Percentiles rank a stretch among this genome's conserved stretches.
Conservation (phyloP, 306 rosid species). For the Acacia melanoxylon region DNA sequence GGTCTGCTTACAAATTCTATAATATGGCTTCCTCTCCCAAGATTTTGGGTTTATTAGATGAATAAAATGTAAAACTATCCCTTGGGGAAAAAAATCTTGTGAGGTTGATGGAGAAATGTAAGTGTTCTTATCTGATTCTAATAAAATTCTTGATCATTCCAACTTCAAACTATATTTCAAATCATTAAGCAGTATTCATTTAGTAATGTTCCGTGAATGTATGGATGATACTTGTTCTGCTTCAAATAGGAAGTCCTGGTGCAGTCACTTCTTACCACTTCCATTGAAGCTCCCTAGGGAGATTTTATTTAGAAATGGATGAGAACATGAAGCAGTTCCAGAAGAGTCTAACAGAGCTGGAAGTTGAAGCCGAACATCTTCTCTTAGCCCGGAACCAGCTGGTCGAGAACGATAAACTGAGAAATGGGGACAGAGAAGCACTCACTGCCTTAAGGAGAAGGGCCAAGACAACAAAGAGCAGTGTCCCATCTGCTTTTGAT, state of each 20-base stretch:
- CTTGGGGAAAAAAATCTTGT: no score
- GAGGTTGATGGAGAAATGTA: not conserved
- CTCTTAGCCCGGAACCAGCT: conserved; percentile 75
- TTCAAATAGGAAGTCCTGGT: not conserved
- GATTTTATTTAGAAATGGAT: conserved; percentile 46
- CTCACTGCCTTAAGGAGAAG: conserved; percentile 79
- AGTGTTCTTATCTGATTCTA: not conserved
- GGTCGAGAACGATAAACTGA: conserved; percentile 81
- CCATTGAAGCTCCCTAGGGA: not conserved
- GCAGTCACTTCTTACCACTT: not conserved
- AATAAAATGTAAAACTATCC: not conserved
- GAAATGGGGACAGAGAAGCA: conserved; percentile 92
- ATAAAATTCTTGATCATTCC: not conserved
- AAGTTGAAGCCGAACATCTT: conserved; percentile 77
- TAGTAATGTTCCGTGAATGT: not conserved
- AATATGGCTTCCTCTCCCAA: not conserved
- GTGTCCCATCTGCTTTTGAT: conserved; percentile 79
- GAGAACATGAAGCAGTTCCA: conserved; percentile 54
- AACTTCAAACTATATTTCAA: not conserved
- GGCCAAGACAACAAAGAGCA: conserved; percentile 80
- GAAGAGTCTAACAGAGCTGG: conserved; percentile 55
- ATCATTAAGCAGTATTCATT: not conserved
- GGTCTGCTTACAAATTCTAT: not conserved
- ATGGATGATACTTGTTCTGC: not conserved
- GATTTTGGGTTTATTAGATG: not conserved